phyloP scores from a whole-genome alignment of 371 early-diverging fungal genomes.

The Mucor plumbeus region DNA sequence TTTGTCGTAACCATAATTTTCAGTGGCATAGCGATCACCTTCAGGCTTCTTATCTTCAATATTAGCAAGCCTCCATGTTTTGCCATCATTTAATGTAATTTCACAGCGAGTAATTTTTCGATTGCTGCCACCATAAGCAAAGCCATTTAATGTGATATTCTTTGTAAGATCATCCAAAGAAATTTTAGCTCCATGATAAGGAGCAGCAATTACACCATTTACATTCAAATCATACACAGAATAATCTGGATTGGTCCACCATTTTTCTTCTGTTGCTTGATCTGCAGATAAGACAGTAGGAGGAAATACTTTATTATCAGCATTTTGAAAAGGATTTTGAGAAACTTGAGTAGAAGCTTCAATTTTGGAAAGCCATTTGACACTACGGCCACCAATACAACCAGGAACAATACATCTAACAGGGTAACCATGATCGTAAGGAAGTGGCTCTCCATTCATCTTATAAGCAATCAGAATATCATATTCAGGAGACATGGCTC shows the following conservation, averaged over 20 bases:
- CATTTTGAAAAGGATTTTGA: conserved; percentile 74
- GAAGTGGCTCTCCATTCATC: conserved; percentile 82
- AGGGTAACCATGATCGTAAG: conserved; percentile 85
- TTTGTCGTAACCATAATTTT: conserved; percentile 17
- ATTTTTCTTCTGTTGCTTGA: conserved; percentile 52
- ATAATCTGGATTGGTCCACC: conserved; percentile 66
- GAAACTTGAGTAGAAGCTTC: conserved; percentile 67
- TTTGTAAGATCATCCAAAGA: conserved; percentile 36
- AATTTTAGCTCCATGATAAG: conserved; percentile 51
- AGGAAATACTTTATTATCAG: conserved; percentile 87
- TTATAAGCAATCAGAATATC: conserved; percentile 87
- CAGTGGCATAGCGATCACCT: conserved; percentile 40
- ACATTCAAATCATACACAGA: conserved; percentile 76
- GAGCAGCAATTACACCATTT: conserved; percentile 61
- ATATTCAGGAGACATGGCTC: conserved; percentile 70
- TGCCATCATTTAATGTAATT: conserved; percentile 78
- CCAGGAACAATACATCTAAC: conserved; percentile 86
- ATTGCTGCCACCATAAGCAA: conserved; percentile 81
- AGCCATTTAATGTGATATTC: conserved; percentile 63
- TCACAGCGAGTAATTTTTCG: conserved; percentile 78
- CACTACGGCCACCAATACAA: conserved; percentile 83
- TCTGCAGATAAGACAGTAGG: conserved; percentile 53
- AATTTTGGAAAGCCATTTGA: conserved; percentile 80
- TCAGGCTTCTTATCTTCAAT: conserved; percentile 19
- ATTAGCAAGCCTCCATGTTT: conserved; percentile 72